These are phyloP conservation scores for Litchi chinensis DNA, from an alignment of 345 rosid genomes.

Conservation along the genomic window DNA sequence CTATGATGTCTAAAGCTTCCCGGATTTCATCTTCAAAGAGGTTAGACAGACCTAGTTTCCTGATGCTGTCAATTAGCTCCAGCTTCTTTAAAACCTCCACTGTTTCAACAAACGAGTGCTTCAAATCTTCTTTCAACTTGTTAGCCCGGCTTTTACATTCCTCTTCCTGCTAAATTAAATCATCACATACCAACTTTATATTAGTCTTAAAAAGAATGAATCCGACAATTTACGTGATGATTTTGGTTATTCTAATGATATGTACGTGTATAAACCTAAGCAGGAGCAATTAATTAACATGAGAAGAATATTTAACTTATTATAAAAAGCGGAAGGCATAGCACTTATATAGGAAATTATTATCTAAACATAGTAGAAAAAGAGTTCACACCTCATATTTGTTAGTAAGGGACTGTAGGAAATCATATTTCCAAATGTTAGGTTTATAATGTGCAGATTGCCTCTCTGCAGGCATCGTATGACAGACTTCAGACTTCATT, in stretches of 20 bases:
- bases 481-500: conserved; percentile 4
- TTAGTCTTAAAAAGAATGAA: too few species aligned
- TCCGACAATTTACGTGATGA: too few species aligned
- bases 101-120: conserved; percentile 27
- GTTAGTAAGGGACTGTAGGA: conserved; percentile 41
- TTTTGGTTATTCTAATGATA: too few species aligned
- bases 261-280: not conserved
- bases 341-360: not conserved
- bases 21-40: conserved; percentile 40
- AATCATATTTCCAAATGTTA: conserved; percentile 50
- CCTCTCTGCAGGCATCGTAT: conserved; percentile 17
- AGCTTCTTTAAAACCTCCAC: conserved; percentile 28
- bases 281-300: not conserved
- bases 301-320: not conserved
- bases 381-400: conserved; percentile 35
- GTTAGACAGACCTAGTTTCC: conserved; percentile 40
- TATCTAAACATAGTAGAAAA: not conserved
- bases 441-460: conserved; percentile 54
- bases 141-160: conserved; percentile 15
- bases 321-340: too few species aligned
- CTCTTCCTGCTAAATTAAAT: conserved; percentile 29
- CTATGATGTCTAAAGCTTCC: conserved; percentile 24
- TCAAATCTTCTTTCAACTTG: conserved; percentile 30
- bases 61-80: conserved; percentile 38
- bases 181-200: not conserved